These are phyloP conservation scores for Talaromyces albobiverticillius DNA, from an alignment of 2,329 filamentous ascomycete species.

Conservation along the genomic window DNA sequence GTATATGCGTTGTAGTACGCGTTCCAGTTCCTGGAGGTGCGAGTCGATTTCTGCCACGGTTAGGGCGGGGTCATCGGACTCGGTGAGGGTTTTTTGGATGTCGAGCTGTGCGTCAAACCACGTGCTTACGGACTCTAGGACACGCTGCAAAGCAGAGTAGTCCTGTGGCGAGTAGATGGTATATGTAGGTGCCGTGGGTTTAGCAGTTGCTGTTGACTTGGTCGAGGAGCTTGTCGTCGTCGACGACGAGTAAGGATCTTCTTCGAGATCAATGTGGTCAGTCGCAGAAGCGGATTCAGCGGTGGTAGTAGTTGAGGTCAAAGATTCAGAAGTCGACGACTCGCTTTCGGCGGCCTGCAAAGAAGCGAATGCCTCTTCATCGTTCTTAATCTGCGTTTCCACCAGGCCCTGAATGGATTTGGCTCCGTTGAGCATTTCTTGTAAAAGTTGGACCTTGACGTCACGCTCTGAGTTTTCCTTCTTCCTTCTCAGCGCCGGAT, in stretches of 20 bases:
- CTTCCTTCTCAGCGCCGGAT: slow-evolving; percentile 72
- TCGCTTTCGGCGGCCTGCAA: slow-evolving; percentile 47
- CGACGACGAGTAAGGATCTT: slow-evolving; percentile 60
- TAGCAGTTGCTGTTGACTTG: slow-evolving; percentile 30
- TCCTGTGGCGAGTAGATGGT: slow-evolving; percentile 72
- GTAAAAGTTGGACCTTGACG: slow-evolving; percentile 63
- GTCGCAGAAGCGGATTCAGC: slow-evolving; percentile 27
- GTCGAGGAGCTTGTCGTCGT: slow-evolving; percentile 36
- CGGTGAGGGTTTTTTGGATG: slow-evolving; percentile 67
- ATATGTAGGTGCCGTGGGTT: slow-evolving; percentile 51
- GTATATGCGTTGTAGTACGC: slow-evolving; percentile 34
- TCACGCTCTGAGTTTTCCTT: slow-evolving; percentile 71
- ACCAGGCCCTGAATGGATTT: slow-evolving; percentile 68
- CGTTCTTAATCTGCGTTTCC: slow-evolving; percentile 69
- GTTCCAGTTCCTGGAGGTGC: slow-evolving; percentile 68
- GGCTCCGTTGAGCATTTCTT: slow-evolving; percentile 69
- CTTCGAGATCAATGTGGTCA: slow-evolving; percentile 65
- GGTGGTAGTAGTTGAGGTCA: slow-evolving; percentile 46
- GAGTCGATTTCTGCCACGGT: slow-evolving; percentile 67
- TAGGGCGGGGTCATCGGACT: slow-evolving; percentile 72
- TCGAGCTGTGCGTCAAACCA: slow-evolving; percentile 75
- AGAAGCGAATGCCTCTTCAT: slow-evolving; percentile 59
- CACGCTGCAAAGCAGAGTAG: slow-evolving; percentile 61
- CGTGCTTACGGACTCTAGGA: slow-evolving; percentile 59
- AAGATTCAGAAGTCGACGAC: slow-evolving; percentile 35